These are phyloP conservation scores for Picochlorum costavermella DNA, from an alignment of 139 green algal genomes.

Conservation along the genomic window DNA sequence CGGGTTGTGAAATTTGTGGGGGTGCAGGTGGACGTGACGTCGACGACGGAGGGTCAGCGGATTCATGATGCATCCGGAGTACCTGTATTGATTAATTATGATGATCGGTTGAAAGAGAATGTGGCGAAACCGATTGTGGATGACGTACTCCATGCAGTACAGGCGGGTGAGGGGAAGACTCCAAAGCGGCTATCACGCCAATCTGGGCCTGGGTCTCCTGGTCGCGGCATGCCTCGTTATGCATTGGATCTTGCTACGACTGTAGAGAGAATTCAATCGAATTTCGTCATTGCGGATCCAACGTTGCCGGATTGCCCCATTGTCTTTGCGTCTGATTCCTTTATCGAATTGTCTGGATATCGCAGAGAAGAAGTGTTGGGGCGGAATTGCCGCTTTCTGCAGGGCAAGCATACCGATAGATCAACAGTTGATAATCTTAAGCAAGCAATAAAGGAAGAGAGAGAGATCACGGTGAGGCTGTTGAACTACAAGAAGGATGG, in stretches of 20 bases:
- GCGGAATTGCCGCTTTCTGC: constrained; percentile 83
- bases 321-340: constrained; percentile 86
- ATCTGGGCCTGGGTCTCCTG: background rate
- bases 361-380: constrained; percentile 89
- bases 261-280: constrained; percentile 93
- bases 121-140: constrained; percentile 69
- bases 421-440: constrained; percentile 67
- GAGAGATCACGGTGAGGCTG: constrained; percentile 79
- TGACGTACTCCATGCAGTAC: constrained; percentile 67
- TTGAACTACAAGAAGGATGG: constrained; percentile 92
- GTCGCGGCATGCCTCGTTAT: constrained; percentile 54
- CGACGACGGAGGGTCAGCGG: constrained; percentile 83
- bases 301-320: constrained; percentile 95
- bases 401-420: constrained; percentile 78
- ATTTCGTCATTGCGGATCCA: constrained; percentile 94
- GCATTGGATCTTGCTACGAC: constrained; percentile 94
- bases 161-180: constrained; percentile 29
- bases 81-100: constrained; percentile 80
- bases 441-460: constrained; percentile 54
- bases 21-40: constrained; percentile 91
- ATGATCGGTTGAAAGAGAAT: constrained; percentile 66
- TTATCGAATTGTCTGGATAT: constrained; percentile 91
- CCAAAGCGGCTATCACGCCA: constrained; percentile 21
- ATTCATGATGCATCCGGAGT: constrained; percentile 26
- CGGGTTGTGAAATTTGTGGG: constrained; percentile 84